Conservation (phyloP, 148 eudicot genomes). For the Chenopodium berlandieri region DNA sequence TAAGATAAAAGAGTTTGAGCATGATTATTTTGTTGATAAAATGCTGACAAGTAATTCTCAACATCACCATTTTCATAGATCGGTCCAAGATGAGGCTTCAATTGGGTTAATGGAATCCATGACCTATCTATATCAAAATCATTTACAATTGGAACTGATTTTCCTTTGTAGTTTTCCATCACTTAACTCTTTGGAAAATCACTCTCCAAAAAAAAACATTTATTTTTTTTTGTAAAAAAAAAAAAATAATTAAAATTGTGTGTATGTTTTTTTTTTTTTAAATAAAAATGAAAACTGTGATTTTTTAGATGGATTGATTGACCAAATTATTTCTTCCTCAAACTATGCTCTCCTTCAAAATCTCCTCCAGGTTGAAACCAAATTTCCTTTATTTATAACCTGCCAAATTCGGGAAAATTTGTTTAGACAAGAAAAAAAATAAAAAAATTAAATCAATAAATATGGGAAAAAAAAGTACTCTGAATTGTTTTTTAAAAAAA, state of each 20-base stretch:
- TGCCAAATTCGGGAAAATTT: conserved; percentile 13
- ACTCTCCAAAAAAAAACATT: not conserved
- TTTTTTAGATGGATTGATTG: conserved; percentile 15
- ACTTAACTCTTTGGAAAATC: conserved; percentile 28
- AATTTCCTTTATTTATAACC: conserved; percentile 21
- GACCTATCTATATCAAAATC: conserved; percentile 29
- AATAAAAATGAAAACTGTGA: not conserved
- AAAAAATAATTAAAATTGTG: conserved; percentile 2
- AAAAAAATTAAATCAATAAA: not conserved
- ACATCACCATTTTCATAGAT: conserved; percentile 39
- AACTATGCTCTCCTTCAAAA: not conserved
- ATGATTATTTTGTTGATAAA: conserved; percentile 24
- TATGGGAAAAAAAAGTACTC: not conserved
- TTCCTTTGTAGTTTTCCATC: conserved; percentile 37
- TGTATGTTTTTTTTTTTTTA: not conserved
- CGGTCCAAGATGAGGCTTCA: conserved; percentile 40
- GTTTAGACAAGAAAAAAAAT: not conserved
- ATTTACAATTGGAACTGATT: conserved; percentile 26
- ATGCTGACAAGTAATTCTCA: conserved; percentile 25
- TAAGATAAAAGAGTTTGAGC: conserved; percentile 28
- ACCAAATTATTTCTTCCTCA: conserved; percentile 8
- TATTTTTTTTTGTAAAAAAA: not conserved
- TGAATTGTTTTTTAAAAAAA: not conserved
- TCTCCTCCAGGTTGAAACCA: conserved; percentile 27
- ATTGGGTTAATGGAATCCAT: conserved; percentile 58